These are phyloP conservation scores for Silene latifolia DNA, from an alignment of 148 eudicot genomes.

Conservation along the genomic window DNA sequence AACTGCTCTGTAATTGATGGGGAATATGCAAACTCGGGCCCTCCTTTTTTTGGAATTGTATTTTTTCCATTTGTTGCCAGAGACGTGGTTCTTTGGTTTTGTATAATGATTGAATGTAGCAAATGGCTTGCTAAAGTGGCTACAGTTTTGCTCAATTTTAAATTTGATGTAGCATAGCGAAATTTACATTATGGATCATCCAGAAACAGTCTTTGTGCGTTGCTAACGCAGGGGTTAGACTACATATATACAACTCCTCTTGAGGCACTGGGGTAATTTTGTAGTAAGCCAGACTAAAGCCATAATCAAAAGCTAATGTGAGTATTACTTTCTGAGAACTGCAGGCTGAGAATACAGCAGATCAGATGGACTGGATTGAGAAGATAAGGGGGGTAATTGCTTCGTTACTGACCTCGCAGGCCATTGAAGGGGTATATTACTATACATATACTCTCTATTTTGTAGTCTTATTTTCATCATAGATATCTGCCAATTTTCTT, in stretches of 20 bases:
- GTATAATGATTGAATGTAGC: neutral
- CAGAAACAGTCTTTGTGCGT: neutral
- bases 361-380: slow-evolving; percentile 95
- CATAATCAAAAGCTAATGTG: neutral
- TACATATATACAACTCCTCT: neutral
- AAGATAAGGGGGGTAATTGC: slow-evolving; percentile 91
- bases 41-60: too few relatives aligned
- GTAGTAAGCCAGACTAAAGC: neutral
- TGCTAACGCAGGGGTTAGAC: neutral
- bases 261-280: neutral
- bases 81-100: neutral
- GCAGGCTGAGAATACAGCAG: slow-evolving; percentile 85
- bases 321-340: slow-evolving; percentile 24
- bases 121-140: neutral
- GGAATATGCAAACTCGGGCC: too few relatives aligned
- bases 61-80: neutral
- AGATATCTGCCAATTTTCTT: neutral
- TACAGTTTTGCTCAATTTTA: neutral
- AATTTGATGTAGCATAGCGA: neutral
- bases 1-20: too few relatives aligned
- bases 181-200: neutral
- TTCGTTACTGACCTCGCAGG: slow-evolving; percentile 64
- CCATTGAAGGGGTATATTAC: slow-evolving; percentile 67
- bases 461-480: neutral
- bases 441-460: neutral